These are phyloP conservation scores for Punica granatum DNA, from an alignment of 345 rosid genomes.

Conservation along the genomic window DNA sequence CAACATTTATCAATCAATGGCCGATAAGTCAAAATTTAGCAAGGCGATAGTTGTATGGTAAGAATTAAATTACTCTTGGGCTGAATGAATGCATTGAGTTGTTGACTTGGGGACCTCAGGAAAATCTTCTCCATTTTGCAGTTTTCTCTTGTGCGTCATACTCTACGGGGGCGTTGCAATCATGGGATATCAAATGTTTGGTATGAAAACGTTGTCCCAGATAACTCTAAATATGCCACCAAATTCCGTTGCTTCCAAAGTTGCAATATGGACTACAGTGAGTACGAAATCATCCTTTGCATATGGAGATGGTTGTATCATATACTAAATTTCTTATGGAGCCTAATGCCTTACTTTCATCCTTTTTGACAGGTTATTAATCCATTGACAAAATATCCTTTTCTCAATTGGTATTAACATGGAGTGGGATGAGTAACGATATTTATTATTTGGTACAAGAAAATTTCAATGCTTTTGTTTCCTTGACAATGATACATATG, in stretches of 20 bases:
- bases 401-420: not conserved
- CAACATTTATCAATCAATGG: constrained; percentile 95
- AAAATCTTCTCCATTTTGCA: constrained; percentile 25
- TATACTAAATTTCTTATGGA: not conserved
- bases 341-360: constrained; percentile 16
- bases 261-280: constrained; percentile 87
- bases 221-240: constrained; percentile 83
- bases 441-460: not conserved
- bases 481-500: constrained; percentile 46
- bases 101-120: constrained; percentile 1
- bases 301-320: not conserved
- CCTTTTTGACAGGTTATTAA: constrained; percentile 53
- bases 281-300: constrained; percentile 16
- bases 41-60: constrained; percentile 60
- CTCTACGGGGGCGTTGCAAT: constrained; percentile 69
- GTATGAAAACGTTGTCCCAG: constrained; percentile 77
- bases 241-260: constrained; percentile 41
- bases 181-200: constrained; percentile 87
- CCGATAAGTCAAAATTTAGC: constrained; percentile 70
- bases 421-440: not conserved
- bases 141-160: constrained; percentile 54
- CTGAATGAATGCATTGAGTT: constrained; percentile 3
- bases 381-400: constrained; percentile 93
- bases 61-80: constrained; percentile 8
- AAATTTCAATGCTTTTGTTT: constrained; percentile 3